phyloP scores from a whole-genome alignment of 331 rosid genomes.

The Malus hybrid region DNA sequence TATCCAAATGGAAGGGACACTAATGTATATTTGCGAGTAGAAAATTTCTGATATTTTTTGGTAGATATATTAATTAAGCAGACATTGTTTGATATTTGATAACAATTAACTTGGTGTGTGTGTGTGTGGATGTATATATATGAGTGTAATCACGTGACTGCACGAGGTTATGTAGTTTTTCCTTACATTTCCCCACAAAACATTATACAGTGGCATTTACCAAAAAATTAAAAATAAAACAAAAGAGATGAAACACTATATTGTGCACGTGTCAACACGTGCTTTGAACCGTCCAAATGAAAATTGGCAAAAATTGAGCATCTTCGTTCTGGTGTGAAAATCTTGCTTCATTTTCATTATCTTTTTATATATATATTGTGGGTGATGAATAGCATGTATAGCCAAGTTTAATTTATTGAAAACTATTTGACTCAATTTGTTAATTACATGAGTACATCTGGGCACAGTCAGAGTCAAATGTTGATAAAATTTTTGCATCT shows the following conservation, averaged over 20 bases:
- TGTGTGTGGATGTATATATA: background rate
- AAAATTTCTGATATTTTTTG: no score
- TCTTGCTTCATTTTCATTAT: background rate
- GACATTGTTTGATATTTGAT: background rate
- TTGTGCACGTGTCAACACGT: conserved; percentile 21
- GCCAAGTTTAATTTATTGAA: background rate
- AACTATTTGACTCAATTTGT: background rate
- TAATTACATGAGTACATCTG: background rate
- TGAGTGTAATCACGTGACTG: conserved; percentile 20
- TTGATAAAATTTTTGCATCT: background rate
- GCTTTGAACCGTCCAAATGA: conserved; percentile 4
- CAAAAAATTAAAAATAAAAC: background rate
- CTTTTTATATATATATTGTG: background rate
- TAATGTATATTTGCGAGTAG: no score
- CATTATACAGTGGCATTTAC: background rate
- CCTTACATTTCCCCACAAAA: background rate
- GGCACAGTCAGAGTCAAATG: background rate
- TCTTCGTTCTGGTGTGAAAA: background rate
- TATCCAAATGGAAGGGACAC: no score
- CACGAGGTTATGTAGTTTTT: conserved; percentile 2
- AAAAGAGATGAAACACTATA: background rate
- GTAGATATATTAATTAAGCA: no score
- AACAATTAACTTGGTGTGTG: background rate
- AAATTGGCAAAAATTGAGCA: background rate
- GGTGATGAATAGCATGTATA: background rate